Percentiles rank a stretch among this genome's conserved stretches.
These are phyloP conservation scores for Inga oerstediana DNA, from an alignment of 306 rosid species.

Conservation along the genomic window DNA sequence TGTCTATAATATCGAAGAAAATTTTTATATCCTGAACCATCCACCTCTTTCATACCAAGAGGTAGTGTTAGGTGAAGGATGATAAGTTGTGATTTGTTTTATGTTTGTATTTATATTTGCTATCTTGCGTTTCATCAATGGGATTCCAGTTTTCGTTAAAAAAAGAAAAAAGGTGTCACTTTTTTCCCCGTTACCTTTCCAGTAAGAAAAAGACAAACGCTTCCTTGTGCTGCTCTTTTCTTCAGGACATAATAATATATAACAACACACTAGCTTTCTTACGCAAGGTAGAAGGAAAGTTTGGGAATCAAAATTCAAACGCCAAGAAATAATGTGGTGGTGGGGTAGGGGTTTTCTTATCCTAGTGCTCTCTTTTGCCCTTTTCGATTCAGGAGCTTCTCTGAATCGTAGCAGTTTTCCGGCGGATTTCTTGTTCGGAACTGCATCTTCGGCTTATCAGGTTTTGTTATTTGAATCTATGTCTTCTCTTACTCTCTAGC, in stretches of 20 bases:
- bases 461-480: constrained; percentile 27
- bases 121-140: no score
- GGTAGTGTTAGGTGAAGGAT: no score
- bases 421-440: constrained; percentile 53
- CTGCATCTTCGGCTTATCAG: constrained; percentile 69
- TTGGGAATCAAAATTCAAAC: constrained; percentile 27
- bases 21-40: no score
- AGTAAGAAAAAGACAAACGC: constrained; percentile 15
- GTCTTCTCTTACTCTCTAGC: not conserved
- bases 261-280: not conserved
- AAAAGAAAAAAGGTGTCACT: not conserved
- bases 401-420: constrained; percentile 53
- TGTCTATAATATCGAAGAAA: no score
- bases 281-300: not conserved
- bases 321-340: constrained; percentile 41
- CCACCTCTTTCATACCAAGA: no score
- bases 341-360: constrained; percentile 33
- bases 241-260: not conserved
- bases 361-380: constrained; percentile 18
- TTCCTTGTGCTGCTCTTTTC: not conserved
- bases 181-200: not conserved
- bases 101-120: no score
- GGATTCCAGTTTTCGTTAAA: no score
- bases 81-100: no score
- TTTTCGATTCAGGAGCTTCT: constrained; percentile 38